Evolutionary conservation across 768 basidiomycete species (phyloP), one percentile per base, ranked within the genome.

Genomic region (Dacryopinax spathularia): DNA sequence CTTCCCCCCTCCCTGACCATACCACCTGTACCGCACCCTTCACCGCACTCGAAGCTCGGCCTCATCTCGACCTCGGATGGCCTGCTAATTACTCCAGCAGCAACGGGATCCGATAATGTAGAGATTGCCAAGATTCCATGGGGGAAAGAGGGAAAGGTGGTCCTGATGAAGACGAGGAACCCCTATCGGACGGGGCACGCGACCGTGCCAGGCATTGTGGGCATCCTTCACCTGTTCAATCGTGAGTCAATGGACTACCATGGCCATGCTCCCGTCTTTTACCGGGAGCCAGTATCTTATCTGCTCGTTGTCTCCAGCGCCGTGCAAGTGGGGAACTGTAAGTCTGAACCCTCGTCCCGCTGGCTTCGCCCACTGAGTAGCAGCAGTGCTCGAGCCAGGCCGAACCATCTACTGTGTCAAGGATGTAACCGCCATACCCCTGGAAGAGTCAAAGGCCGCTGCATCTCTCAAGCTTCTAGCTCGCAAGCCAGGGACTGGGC

Each of bases 121-220:
- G 72, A 74, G 33, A 77, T 77, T 70, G 76, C 86, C 25, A 77
- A 78, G 20, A 73, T 84, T n/a, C 63, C 73, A 15, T 90, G 87
- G 87, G 82, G 81, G 0, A 87, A 84, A 72, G 67, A 73, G 22
- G 74, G 77, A 34, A 72, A 20, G 69, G 67, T 39, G 63, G 64
- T 7, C 48, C 25, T 22, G 70, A 73, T 37, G 70, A 65, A 33
- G 75, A 71, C n/a, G 69, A 68, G 27, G 71, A 75, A 70, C 15
- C 67, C 74, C 20, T 78, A 83, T 70, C 88, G 88, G 86, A 71
- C 75, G 7, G 77, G 79, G 18, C 73, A 78, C 64, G 80, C 82
- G 37, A 72, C 88, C 43, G 79, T 89, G 12, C 86, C 89, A 72
- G 90, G 89, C 13, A 82, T 92, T 66, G 76, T 91, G 43, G 89